These are phyloP conservation scores for Gremmenia infestans DNA, from an alignment of 2,329 filamentous ascomycete species.

Conservation along the genomic window DNA sequence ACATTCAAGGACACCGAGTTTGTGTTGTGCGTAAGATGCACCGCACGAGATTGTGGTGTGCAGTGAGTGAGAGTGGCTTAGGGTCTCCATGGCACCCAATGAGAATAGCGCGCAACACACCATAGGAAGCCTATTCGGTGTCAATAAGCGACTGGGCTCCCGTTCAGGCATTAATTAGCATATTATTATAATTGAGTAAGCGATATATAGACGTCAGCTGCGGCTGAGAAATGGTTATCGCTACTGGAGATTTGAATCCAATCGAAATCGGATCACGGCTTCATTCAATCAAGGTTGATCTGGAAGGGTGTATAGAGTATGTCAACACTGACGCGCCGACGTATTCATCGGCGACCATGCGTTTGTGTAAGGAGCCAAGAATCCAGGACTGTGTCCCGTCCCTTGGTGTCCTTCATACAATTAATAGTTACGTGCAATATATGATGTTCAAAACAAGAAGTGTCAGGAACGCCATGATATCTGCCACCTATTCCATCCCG, in stretches of 20 bases:
- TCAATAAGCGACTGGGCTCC: constrained; percentile 3
- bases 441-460: background rate
- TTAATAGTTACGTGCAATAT: background rate
- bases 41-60: background rate
- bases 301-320: background rate
- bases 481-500: background rate
- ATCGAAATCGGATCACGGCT: background rate
- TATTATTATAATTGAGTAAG: background rate
- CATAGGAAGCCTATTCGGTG: constrained; percentile 2
- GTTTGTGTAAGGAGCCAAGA: too few relatives aligned
- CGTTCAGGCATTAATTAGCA: background rate
- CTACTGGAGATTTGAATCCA: background rate
- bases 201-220: constrained; percentile 1
- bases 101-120: background rate
- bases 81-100: constrained; percentile 1
- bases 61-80: background rate
- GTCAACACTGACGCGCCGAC: too few relatives aligned
- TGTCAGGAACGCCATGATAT: background rate
- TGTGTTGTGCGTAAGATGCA: background rate
- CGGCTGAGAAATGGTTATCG: constrained; percentile 1
- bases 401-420: background rate
- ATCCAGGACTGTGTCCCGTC: background rate
- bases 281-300: background rate
- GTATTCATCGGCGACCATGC: too few relatives aligned
- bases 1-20: constrained; percentile 5